Conservation (phyloP, 305 asterid genomes). For the Fraxinus paxiana region DNA sequence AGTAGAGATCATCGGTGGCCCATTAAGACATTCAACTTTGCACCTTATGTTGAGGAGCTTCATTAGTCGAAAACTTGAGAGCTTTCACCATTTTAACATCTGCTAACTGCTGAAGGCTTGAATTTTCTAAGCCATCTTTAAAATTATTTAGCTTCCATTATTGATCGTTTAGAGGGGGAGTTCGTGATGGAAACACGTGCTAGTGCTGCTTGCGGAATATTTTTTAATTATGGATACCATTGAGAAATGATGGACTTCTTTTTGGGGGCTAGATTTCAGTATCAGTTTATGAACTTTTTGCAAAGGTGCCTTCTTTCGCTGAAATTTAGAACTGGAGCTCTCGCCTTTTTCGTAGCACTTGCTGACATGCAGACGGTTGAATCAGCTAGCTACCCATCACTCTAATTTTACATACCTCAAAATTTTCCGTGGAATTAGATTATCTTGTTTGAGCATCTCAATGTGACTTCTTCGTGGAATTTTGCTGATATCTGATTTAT, state of each 20-base stretch:
- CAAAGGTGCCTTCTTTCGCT: slow-evolving; percentile 57
- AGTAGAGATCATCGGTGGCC: slow-evolving; percentile 41
- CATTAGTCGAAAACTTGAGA: slow-evolving; percentile 32
- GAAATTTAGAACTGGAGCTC: slow-evolving; percentile 68
- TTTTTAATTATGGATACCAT: slow-evolving; percentile 33
- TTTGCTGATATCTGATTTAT: slow-evolving; percentile 54
- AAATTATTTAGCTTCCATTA: slow-evolving; percentile 31
- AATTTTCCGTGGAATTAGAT: slow-evolving; percentile 43
- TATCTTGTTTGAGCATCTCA: slow-evolving; percentile 51
- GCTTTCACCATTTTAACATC: slow-evolving; percentile 41
- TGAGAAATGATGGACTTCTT: slow-evolving; percentile 40
- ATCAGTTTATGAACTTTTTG: slow-evolving; percentile 53
- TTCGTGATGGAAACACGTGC: slow-evolving; percentile 31
- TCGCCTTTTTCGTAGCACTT: slow-evolving; percentile 58
- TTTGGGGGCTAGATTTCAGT: slow-evolving; percentile 41
- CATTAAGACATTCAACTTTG: slow-evolving; percentile 24
- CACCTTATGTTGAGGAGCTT: slow-evolving; percentile 30
- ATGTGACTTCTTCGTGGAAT: slow-evolving; percentile 46
- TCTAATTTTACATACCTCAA: slow-evolving; percentile 38
- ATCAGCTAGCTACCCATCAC: slow-evolving; percentile 37
- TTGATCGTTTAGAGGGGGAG: slow-evolving; percentile 47
- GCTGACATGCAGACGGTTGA: slow-evolving; percentile 61
- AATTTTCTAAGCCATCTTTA: slow-evolving; percentile 29
- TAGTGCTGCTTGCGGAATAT: slow-evolving; percentile 10
- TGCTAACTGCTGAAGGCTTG: slow-evolving; percentile 40